These are phyloP conservation scores for Xylaria digitata DNA, from an alignment of 2,329 filamentous ascomycete genomes.

Conservation along the genomic window DNA sequence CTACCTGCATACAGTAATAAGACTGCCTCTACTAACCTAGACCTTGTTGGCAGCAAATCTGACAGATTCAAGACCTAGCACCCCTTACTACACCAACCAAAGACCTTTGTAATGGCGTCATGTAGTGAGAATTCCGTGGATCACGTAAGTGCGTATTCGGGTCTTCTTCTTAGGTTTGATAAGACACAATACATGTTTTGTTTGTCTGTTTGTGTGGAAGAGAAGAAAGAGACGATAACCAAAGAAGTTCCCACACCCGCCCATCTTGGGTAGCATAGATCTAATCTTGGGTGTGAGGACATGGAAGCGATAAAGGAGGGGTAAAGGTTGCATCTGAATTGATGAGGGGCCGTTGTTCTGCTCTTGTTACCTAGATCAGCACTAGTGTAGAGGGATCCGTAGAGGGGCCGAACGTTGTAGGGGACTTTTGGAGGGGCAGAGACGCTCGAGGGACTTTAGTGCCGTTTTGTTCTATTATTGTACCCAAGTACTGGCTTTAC, in stretches of 20 bases:
- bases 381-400: constrained; percentile 7
- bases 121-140: constrained; percentile 29
- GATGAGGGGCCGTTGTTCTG: constrained; percentile 4
- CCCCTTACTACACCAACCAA: constrained; percentile 31
- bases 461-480: constrained; percentile 4
- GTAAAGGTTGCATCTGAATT: constrained; percentile 19
- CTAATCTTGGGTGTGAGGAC: background rate
- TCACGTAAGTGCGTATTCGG: constrained; percentile 28
- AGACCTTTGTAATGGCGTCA: constrained; percentile 17
- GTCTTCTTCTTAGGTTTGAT: background rate
- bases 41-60: constrained; percentile 29
- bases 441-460: background rate
- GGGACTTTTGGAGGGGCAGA: constrained; percentile 18
- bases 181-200: background rate
- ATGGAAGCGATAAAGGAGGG: constrained; percentile 29
- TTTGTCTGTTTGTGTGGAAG: no score
- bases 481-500: no score
- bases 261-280: background rate
- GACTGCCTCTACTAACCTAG: background rate
- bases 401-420: constrained; percentile 16
- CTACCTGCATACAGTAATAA: constrained; percentile 6
- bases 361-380: background rate
- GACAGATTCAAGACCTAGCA: constrained; percentile 26
- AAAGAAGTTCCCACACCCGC: background rate
- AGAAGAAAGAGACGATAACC: background rate